Base-by-base conservation (phyloP, 129 eudicot species). In the Helianthus annuus region DNA sequence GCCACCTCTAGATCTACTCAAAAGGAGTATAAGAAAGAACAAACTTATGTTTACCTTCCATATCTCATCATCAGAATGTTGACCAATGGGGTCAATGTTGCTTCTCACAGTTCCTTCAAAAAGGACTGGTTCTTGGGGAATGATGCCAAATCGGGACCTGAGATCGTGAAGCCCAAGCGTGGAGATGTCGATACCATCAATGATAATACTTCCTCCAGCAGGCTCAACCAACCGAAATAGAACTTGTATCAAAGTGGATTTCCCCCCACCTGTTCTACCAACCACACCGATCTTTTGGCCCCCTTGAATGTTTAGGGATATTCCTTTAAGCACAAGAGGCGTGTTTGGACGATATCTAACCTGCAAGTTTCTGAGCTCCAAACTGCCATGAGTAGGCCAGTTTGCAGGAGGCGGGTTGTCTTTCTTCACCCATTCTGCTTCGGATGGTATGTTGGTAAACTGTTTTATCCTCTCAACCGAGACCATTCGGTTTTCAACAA, bases 21-120 rank as follows among this genome's bases (percentile, higher is more conserved):
- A 54, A 24, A 24, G 56, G 32, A 13, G 14, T 51, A 60, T 60
- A 51, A 59, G 65, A 70, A 27, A 69, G 34, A 49, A 36, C 55
- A 48, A 66, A 52, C 32, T 16, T 14, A 45, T 72, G 11, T 2
- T 70, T 78, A 78, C 82, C 77, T 86, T 82, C 99, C 99, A 95
- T 48, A 95, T 95, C 75, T 91, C 97, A 7, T 86, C 96, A 64
- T 95, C 99, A 8, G 97, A 83, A 72, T 88, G 85, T 44, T 68
- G 84, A 24, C 91, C 96, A 29, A 83, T 84, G 4, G 99, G 99
- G 56, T 95, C 99, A 29, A 95, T 82, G 88, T 95, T 95, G 94
- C 91, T 90, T 59, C 99, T 82, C n/a, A 95, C 91, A 2, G 97
- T 95, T 68, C 99, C 99, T 86, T 90, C 94, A 42, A 95, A 95